phyloP scores from a whole-genome alignment of 2,329 filamentous ascomycete genomes.

The Tolypocladium cylindrosporum region DNA sequence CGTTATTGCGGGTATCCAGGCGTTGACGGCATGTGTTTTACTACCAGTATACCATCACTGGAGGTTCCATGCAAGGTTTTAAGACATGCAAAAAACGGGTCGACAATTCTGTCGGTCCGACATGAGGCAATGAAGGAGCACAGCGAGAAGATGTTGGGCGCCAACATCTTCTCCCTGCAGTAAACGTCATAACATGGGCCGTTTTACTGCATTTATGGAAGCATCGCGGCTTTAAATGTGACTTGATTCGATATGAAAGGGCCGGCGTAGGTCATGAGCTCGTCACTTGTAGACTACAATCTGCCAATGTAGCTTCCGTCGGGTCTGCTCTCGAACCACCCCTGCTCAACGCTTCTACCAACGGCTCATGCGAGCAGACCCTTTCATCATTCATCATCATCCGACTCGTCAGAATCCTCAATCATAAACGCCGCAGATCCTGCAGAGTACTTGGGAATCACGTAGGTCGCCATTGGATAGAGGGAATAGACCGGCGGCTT shows the following conservation, averaged over 20 bases:
- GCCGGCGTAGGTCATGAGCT: not conserved
- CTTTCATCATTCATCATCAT: not conserved
- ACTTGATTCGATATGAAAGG: too few relatives aligned
- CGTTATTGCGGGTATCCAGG: not conserved
- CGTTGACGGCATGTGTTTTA: not conserved
- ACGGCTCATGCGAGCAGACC: too few relatives aligned
- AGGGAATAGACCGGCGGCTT: conserved; percentile 25
- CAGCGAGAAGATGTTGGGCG: not conserved
- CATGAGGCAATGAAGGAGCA: not conserved
- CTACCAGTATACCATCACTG: not conserved
- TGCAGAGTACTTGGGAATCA: conserved; percentile 30
- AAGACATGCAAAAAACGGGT: not conserved
- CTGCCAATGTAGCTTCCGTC: not conserved
- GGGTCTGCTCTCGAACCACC: not conserved
- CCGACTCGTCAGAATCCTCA: conserved; percentile 24
- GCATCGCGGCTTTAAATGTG: not conserved
- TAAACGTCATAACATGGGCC: not conserved
- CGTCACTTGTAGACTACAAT: not conserved
- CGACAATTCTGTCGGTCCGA: not conserved
- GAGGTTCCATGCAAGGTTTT: not conserved
- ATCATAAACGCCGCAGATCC: conserved; percentile 39
- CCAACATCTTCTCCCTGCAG: not conserved
- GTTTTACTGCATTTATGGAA: not conserved
- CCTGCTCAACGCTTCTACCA: not conserved
- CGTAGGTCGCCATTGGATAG: conserved; percentile 31